These are phyloP conservation scores for Flaveria floridana DNA, from an alignment of 140 eudicot genomes.

Conservation along the genomic window DNA sequence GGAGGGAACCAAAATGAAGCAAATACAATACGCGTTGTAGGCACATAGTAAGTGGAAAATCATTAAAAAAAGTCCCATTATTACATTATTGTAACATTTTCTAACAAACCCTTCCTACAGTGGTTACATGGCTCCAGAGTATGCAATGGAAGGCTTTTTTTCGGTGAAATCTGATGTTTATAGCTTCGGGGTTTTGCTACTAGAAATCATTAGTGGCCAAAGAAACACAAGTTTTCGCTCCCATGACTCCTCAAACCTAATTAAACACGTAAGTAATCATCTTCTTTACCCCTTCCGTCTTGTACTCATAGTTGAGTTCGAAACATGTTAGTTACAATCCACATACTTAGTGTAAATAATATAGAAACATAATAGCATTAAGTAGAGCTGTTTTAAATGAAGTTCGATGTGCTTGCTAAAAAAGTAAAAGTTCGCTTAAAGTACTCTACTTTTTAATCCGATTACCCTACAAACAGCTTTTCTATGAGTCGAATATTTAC, in stretches of 20 bases:
- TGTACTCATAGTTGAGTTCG: not conserved
- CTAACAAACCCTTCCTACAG: constrained; percentile 17
- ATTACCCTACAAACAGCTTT: not conserved
- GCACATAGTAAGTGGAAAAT: constrained; percentile 61
- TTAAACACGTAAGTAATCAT: constrained; percentile 37
- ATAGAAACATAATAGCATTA: not conserved
- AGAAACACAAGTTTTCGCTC: constrained; percentile 38
- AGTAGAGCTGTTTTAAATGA: not conserved
- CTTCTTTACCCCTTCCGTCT: not conserved
- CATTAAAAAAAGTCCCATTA: not conserved
- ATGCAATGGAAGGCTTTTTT: constrained; percentile 43
- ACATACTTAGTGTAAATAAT: not conserved
- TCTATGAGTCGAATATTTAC: not conserved
- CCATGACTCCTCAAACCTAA: constrained; percentile 32
- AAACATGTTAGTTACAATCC: not conserved
- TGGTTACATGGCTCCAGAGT: constrained; percentile 46
- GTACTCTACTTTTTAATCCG: not conserved
- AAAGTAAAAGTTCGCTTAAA: not conserved
- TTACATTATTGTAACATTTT: not conserved
- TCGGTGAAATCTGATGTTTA: constrained; percentile 47
- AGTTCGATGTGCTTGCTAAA: not conserved
- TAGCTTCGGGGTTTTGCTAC: constrained; percentile 46
- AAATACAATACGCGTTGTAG: constrained; percentile 56
- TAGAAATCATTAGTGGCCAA: constrained; percentile 45
- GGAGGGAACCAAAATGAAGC: constrained; percentile 59